Conservation (phyloP, 2,329 filamentous ascomycete species). For the Fusarium sp. region DNA sequence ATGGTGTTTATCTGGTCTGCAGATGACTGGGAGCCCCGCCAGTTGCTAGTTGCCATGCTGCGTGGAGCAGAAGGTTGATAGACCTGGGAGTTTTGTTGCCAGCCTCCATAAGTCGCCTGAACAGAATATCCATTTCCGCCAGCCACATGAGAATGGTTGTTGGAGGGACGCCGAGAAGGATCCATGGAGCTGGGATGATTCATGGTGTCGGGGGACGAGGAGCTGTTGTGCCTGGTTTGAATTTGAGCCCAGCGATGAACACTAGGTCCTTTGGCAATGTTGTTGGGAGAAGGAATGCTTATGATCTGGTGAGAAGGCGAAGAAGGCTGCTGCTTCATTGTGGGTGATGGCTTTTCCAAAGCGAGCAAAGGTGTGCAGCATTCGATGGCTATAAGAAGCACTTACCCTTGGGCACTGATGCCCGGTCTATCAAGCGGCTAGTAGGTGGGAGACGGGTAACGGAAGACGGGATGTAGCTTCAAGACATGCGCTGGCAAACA, state of each 20-base stretch:
- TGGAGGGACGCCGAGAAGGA: not conserved
- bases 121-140: slow-evolving; percentile 12
- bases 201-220: not conserved
- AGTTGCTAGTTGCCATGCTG: slow-evolving; percentile 41
- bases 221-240: not conserved
- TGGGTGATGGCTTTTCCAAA: not conserved
- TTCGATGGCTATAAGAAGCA: slow-evolving; percentile 15
- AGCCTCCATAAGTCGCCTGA: slow-evolving; percentile 20
- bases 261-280: not conserved
- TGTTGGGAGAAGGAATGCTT: slow-evolving; percentile 11
- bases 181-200: slow-evolving; percentile 20
- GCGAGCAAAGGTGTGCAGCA: slow-evolving; percentile 5
- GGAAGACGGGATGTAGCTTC: slow-evolving; percentile 38
- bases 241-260: slow-evolving; percentile 3
- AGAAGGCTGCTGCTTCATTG: slow-evolving; percentile 3
- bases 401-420: not conserved
- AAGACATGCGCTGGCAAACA: slow-evolving; percentile 35
- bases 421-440: slow-evolving; percentile 21
- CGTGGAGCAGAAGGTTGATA: slow-evolving; percentile 37
- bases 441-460: slow-evolving; percentile 32
- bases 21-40: slow-evolving; percentile 33
- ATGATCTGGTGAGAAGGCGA: slow-evolving; percentile 5
- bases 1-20: slow-evolving; percentile 12
- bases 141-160: slow-evolving; percentile 10
- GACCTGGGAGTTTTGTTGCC: slow-evolving; percentile 25